Conservation (phyloP, 129 eudicot species). For the Flaveria trinervia region DNA sequence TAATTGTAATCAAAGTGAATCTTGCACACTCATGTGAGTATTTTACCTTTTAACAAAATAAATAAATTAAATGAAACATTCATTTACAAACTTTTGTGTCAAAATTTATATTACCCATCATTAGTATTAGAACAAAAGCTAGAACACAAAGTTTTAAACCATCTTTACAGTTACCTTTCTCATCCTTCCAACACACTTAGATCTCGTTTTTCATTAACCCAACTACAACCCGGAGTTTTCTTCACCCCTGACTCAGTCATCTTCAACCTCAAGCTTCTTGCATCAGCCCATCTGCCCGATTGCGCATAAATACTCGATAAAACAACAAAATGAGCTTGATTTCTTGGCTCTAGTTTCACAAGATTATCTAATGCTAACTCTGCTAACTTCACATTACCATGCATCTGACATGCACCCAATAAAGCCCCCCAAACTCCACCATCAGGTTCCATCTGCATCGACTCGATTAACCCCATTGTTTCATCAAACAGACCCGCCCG, state of each 20-base stretch:
- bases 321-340: slow-evolving; percentile 65
- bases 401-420: slow-evolving; percentile 68
- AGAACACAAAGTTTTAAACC: not conserved
- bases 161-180: not conserved
- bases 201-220: slow-evolving; percentile 44
- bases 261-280: slow-evolving; percentile 52
- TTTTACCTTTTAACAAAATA: not conserved
- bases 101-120: slow-evolving; percentile 2
- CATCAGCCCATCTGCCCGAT: slow-evolving; percentile 63
- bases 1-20: not conserved
- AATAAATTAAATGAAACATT: not conserved
- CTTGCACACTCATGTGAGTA: not conserved
- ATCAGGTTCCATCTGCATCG: slow-evolving; percentile 67
- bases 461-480: slow-evolving; percentile 43
- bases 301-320: slow-evolving; percentile 61
- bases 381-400: slow-evolving; percentile 57
- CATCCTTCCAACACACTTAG: slow-evolving; percentile 48
- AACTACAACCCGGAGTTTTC: slow-evolving; percentile 61
- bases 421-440: slow-evolving; percentile 75
- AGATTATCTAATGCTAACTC: slow-evolving; percentile 57
- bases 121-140: not conserved
- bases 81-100: slow-evolving; percentile 6
- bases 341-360: slow-evolving; percentile 53
- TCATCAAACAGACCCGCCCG: slow-evolving; percentile 64
- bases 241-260: slow-evolving; percentile 42